Evolutionary conservation across 148 eudicot genomes (phyloP).

Genomic region (Rhododendron ferrugineum): DNA sequence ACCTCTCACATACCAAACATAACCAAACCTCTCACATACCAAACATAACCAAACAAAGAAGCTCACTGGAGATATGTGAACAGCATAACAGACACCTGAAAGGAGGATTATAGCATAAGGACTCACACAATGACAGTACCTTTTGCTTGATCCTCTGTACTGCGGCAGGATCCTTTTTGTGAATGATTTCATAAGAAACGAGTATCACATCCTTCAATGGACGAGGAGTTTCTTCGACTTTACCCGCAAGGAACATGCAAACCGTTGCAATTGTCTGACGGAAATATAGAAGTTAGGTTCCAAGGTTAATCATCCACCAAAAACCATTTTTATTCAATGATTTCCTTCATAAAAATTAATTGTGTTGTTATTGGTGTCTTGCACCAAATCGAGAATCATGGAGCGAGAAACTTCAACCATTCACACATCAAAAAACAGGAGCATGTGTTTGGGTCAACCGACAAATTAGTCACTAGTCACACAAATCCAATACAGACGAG

Average conservation of each 20-base stretch:
- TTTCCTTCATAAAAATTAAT: not conserved
- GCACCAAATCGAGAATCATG: not conserved
- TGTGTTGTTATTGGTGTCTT: not conserved
- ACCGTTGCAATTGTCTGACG: conserved; percentile 92
- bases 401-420: not conserved
- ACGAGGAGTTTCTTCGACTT: conserved; percentile 99
- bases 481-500: not conserved
- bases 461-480: too few species aligned
- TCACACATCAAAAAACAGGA: not conserved
- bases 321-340: not conserved
- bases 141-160: conserved; percentile 88
- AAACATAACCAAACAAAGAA: not conserved
- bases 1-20: not conserved
- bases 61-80: not conserved
- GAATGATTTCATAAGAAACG: conserved; percentile 83
- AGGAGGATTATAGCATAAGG: not conserved
- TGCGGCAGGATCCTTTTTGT: conserved; percentile 86
- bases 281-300: conserved; percentile 15
- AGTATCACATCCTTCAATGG: conserved; percentile 91
- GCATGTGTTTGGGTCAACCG: not conserved
- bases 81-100: not conserved
- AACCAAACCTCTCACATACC: not conserved
- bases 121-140: conserved; percentile 31
- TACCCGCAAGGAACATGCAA: conserved; percentile 99
- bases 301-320: conserved; percentile 1